Evolutionary conservation across 2,329 filamentous ascomycete genomes (phyloP).

Genomic region (Monosporascus sp.): DNA sequence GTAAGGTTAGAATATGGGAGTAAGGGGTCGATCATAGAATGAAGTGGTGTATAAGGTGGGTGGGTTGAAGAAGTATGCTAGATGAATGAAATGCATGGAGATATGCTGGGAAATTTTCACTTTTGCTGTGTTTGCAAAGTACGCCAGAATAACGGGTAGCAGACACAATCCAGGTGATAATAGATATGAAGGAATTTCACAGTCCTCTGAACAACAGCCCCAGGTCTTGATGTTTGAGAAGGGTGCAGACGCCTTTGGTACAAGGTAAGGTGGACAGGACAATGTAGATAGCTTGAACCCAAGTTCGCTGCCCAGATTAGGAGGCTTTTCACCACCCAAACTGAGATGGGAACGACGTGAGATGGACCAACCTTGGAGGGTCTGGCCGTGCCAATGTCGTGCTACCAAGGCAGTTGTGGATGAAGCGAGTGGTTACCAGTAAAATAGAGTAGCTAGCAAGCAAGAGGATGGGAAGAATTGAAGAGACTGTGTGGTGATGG

Average conservation of each 20-base stretch:
- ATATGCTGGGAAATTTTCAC: too few relatives aligned
- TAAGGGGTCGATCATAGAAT: neutral
- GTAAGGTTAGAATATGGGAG: neutral
- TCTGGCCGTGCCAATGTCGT: slow-evolving; percentile 28
- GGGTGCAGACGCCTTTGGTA: neutral
- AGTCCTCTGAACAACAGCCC: too few relatives aligned
- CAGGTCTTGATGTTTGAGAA: neutral
- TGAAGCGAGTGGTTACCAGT: slow-evolving; percentile 51
- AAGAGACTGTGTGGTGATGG: slow-evolving; percentile 37
- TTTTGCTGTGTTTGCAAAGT: neutral
- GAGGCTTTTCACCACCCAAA: neutral
- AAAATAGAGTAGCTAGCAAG: slow-evolving; percentile 57
- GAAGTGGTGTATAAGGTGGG: neutral
- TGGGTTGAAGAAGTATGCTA: neutral
- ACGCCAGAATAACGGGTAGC: too few relatives aligned
- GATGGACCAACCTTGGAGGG: slow-evolving; percentile 13
- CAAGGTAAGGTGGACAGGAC: neutral
- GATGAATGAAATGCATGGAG: neutral
- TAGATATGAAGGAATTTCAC: too few relatives aligned
- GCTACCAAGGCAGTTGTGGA: slow-evolving; percentile 47
- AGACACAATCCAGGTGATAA: too few relatives aligned
- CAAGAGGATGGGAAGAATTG: slow-evolving; percentile 42
- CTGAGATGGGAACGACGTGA: neutral
- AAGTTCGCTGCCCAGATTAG: neutral
- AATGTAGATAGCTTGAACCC: neutral